Conservation (phyloP, 768 basidiomycete species). For the Podaxis pistillaris region DNA sequence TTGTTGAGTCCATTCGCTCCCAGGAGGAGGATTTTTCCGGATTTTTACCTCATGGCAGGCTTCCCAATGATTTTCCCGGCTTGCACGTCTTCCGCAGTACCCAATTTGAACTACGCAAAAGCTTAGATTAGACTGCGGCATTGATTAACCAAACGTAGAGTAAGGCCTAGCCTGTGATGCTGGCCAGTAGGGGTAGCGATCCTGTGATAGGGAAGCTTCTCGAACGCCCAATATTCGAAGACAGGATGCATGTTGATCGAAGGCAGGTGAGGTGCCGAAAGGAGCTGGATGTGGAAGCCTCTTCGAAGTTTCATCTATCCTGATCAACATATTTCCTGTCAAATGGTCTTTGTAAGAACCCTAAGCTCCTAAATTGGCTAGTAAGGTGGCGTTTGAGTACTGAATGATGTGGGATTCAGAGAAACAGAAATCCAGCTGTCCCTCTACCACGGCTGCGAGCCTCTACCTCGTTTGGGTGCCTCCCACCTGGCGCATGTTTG, state of each 20-base stretch:
- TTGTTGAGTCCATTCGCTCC: too few species aligned
- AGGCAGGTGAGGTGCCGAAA: not conserved
- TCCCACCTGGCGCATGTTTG: not conserved
- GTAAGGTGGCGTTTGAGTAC: not conserved
- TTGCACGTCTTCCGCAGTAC: not conserved
- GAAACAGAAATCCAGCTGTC: not conserved
- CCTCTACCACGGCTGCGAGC: not conserved
- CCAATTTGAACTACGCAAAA: not conserved
- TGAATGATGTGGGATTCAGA: not conserved
- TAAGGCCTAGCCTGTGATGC: not conserved
- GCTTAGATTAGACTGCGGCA: not conserved
- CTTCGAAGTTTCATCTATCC: not conserved
- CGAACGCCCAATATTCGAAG: not conserved
- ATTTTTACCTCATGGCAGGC: too few species aligned
- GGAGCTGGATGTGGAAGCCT: not conserved
- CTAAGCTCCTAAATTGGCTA: not conserved
- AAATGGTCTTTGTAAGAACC: not conserved
- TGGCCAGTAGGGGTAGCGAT: not conserved
- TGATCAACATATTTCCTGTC: not conserved
- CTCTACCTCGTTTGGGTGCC: not conserved
- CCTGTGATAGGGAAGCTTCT: not conserved
- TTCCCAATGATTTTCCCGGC: too few species aligned
- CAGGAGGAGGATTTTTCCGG: too few species aligned
- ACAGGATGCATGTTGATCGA: not conserved
- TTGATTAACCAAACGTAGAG: too few species aligned